Percentiles rank a stretch among this genome's conserved stretches.
Evolutionary conservation across 75 land plant genomes (phyloP).

Genomic region (Cunninghamia lanceolata): DNA sequence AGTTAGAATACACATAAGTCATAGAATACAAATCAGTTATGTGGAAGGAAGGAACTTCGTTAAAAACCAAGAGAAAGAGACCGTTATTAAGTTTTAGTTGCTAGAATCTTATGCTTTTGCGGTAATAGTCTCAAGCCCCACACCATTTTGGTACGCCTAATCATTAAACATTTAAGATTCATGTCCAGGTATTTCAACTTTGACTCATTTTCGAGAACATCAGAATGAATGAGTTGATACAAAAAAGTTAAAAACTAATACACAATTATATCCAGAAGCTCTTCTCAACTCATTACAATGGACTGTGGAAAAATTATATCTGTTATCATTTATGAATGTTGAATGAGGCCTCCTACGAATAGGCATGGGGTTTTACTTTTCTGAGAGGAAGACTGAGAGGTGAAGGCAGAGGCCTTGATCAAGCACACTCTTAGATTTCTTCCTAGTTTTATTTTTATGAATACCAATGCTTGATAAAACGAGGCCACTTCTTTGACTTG

Average conservation of each 20-base stretch:
- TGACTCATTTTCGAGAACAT: neutral
- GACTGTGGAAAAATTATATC: no score
- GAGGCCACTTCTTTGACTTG: neutral
- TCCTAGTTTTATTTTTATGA: neutral
- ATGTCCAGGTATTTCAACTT: neutral
- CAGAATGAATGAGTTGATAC: no score
- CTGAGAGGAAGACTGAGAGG: neutral
- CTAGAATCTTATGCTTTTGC: neutral
- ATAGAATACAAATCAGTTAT: neutral
- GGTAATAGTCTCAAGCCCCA: neutral
- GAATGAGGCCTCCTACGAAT: neutral
- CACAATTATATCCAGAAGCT: no score
- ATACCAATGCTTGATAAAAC: neutral
- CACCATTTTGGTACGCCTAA: neutral
- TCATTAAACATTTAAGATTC: neutral
- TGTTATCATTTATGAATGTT: no score
- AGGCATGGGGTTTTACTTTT: neutral
- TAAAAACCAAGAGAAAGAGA: neutral
- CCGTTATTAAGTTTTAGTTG: neutral
- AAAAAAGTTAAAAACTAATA: no score
- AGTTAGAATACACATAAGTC: neutral
- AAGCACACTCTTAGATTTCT: neutral
- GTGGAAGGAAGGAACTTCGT: neutral
- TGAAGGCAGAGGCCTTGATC: neutral
- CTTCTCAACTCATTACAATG: no score